A percentile compares a stretch with the other conserved stretches of the same genome.
phyloP scores from a whole-genome alignment of 139 green algal genomes.

The Chlamydomonas incerta region DNA sequence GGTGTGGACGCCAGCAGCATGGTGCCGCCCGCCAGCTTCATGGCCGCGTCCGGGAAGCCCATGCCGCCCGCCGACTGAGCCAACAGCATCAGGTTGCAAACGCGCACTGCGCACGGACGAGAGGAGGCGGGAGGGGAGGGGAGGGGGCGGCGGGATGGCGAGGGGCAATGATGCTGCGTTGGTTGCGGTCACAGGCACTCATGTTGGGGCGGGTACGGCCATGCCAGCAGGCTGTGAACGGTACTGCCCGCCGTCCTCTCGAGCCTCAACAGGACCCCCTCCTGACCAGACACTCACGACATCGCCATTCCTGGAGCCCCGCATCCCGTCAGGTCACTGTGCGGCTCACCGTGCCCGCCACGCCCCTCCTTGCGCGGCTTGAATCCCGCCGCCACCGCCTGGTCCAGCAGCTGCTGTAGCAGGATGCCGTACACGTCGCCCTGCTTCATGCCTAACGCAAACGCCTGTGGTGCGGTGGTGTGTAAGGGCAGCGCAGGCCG shows the following conservation, averaged over 20 bases:
- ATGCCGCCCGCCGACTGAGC: constrained; percentile 29
- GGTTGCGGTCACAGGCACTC: too few species aligned
- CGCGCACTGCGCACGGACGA: constrained; percentile 24
- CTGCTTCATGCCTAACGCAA: neutral
- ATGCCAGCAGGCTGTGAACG: too few species aligned
- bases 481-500: too few species aligned
- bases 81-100: constrained; percentile 46
- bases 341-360: neutral
- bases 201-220: too few species aligned
- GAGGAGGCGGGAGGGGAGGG: neutral
- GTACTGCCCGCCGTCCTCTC: too few species aligned
- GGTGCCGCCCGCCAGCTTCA: constrained; percentile 16
- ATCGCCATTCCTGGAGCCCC: too few species aligned
- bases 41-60: neutral
- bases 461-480: too few species aligned
- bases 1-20: constrained; percentile 36
- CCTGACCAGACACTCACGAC: too few species aligned
- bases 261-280: too few species aligned
- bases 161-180: too few species aligned
- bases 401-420: neutral
- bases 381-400: constrained; percentile 30
- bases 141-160: too few species aligned
- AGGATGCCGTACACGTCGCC: neutral
- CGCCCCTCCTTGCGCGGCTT: constrained; percentile 2
- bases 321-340: too few species aligned